phyloP scores from a whole-genome alignment of 225 moss, liverwort and hornwort species.

The Sphagnum tenellum region DNA sequence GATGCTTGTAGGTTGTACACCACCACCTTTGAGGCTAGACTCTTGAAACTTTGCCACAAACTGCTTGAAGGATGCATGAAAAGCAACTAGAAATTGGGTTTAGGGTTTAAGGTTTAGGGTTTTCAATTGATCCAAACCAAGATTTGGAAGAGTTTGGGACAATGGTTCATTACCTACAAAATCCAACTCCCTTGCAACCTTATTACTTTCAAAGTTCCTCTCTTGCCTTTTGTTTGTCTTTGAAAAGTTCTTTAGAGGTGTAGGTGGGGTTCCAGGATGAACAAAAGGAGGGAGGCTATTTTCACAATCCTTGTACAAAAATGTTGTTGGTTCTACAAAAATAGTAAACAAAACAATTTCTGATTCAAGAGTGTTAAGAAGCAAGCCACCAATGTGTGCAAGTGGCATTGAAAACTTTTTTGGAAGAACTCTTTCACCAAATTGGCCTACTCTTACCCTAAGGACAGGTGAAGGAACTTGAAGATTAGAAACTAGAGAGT shows the following conservation, averaged over 20 bases:
- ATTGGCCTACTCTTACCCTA: constrained; percentile 15
- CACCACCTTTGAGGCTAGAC: constrained; percentile 13
- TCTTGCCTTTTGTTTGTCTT: constrained; percentile 27
- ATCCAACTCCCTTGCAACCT: constrained; percentile 13
- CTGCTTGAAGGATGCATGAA: constrained; percentile 33
- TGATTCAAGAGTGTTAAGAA: constrained; percentile 23
- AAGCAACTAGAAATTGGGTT: constrained; percentile 9
- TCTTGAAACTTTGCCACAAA: constrained; percentile 17
- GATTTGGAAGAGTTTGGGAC: constrained; percentile 22
- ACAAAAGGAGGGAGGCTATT: constrained; percentile 65
- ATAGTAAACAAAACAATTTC: constrained; percentile 55
- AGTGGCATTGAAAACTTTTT: constrained; percentile 20
- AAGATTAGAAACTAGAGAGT: constrained; percentile 26
- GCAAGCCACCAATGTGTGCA: constrained; percentile 12
- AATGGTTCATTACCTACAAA: neutral
- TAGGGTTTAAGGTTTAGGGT: neutral
- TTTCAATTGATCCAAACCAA: constrained; percentile 22
- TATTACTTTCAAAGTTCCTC: constrained; percentile 6
- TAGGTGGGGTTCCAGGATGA: constrained; percentile 62
- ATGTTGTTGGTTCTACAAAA: constrained; percentile 66
- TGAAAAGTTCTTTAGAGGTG: constrained; percentile 42
- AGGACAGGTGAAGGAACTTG: constrained; percentile 17
- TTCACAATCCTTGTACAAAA: constrained; percentile 54
- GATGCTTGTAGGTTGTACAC: constrained; percentile 9
- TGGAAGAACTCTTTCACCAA: constrained; percentile 11